Evolutionary conservation across 345 rosid species (phyloP), one percentile per base, ranked within the genome.

Genomic region (Citrus unshiu): DNA sequence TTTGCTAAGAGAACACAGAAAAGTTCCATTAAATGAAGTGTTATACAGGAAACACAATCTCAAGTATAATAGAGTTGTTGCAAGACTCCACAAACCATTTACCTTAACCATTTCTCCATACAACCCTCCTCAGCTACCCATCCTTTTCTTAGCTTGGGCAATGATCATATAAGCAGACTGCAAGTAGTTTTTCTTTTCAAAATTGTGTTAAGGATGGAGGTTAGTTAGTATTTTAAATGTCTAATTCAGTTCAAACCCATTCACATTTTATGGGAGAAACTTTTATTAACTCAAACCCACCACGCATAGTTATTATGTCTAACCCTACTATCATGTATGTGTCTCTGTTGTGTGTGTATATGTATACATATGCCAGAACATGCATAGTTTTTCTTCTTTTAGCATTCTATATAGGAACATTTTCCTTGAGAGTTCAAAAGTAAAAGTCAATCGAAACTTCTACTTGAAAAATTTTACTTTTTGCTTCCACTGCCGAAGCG

Each of bases 401-500:
- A 54, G 22, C 58, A 24, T 30, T 46, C 51, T 46, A 46, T 46
- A 46, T 3, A 21, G 30, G 22, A 63, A 75, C 46, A 63, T 30
- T 64, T 34, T 64, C 62, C 51, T 65, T 24, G 0, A 54, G n/a
- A 51, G 16, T 34, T 51, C 65, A 46, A 12, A n/a, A 30, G 0
- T 7, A 70, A 39, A 32, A 59, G 57, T 64, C 24, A 39, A n/a
- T 25, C 1, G 25, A 25, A 69, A 77, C 54, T 37, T 57, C 61
- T 12, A 24, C 57, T 22, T 56, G 72, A 72, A 56, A 56, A 61
- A 35, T 39, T 64, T 76, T 84, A 93, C 97, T 80, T 91, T 82
- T 87, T 88, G 81, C 73, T 83, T 88, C 79, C 81, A 66, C 43
- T 59, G 25, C 90, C 81, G 86, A 92, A 87, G 64, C 39, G 77